Evolutionary conservation across 768 basidiomycete genomes (phyloP), one percentile per base, ranked within the genome.

Genomic region (Hemileccinum impolitum): DNA sequence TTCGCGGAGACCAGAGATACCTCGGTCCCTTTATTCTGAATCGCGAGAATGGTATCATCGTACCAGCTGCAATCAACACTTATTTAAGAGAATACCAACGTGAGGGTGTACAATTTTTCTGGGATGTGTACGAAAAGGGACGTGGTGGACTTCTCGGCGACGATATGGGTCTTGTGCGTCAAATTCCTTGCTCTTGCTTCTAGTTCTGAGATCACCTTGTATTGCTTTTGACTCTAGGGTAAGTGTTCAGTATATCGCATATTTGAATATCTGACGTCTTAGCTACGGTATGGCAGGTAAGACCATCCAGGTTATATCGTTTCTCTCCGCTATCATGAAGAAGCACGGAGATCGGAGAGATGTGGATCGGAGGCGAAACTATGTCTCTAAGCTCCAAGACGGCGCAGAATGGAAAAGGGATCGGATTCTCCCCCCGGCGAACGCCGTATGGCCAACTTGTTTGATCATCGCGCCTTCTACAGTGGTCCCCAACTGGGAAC

Each of bases 1-100:
- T 82, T 6, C 59, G 63, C 18, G 67, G 73, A 0, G 75, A 59
- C 6, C 80, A 84, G 54, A 56, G 55, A 18, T 50, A 48, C 10
- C 68, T 71, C 0, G 75, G 74, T 7, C 72, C 85, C 0, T 54
- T 85, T 17, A 58, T 80, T 25, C 71, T 91, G 11, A 80, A 83
- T 48, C 59, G 60, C 31, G 67, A 67, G 23, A 59, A 71, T 38
- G 65, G 69, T 28, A 72, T 81, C 18, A 72, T 72, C 53, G 77
- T 90, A 18, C 86, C 88, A 3, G 76, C 72, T 7, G 66, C 83
- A 3, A 85, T 96, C 58, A 95, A 94, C 65, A 82, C 84, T 0
- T 90, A 85, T 64, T 73, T 97, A n/a, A 84, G 94, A 46, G 81
- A 84, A 30, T 98, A 98, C 60, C 95, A 98, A 60, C 77, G 91